Conservation (phyloP, 306 rosid species). For the Vicia sativa region DNA sequence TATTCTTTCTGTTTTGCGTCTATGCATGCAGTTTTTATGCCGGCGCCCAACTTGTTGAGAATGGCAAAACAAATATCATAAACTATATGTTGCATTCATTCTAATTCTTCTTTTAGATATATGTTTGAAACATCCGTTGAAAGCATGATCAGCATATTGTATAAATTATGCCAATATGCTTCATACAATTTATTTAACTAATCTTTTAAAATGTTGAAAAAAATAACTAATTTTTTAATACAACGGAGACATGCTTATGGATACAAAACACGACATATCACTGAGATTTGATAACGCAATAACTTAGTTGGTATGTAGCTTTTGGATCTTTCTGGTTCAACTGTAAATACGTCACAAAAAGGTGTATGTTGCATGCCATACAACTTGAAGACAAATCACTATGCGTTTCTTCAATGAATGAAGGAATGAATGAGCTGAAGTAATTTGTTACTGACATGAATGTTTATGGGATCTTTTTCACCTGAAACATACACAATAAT, state of each 20-base stretch:
- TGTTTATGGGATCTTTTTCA: conserved; percentile 48
- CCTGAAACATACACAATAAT: background rate
- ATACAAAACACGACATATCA: too few relatives aligned
- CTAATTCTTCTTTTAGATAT: too few relatives aligned
- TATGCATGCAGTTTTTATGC: conserved; percentile 63
- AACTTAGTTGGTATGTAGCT: conserved; percentile 24
- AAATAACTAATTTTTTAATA: too few relatives aligned
- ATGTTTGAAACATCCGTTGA: too few relatives aligned
- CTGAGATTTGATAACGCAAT: conserved; percentile 34
- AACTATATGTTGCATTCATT: too few relatives aligned
- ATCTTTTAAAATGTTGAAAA: too few relatives aligned
- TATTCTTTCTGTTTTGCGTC: conserved; percentile 50
- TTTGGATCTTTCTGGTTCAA: background rate
- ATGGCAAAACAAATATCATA: conserved; percentile 52
- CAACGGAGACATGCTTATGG: too few relatives aligned
- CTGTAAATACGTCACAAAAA: conserved; percentile 30
- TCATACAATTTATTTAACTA: too few relatives aligned
- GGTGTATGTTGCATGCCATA: conserved; percentile 35
- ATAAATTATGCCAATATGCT: too few relatives aligned
- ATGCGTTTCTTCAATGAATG: conserved; percentile 63
- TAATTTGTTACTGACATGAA: conserved; percentile 43
- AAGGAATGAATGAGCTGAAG: conserved; percentile 46
- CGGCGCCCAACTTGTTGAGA: conserved; percentile 60
- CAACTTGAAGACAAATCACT: conserved; percentile 50
- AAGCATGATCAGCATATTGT: too few relatives aligned